Conservation (phyloP, 257 asterid species). For the Salvia rosmarinus region DNA sequence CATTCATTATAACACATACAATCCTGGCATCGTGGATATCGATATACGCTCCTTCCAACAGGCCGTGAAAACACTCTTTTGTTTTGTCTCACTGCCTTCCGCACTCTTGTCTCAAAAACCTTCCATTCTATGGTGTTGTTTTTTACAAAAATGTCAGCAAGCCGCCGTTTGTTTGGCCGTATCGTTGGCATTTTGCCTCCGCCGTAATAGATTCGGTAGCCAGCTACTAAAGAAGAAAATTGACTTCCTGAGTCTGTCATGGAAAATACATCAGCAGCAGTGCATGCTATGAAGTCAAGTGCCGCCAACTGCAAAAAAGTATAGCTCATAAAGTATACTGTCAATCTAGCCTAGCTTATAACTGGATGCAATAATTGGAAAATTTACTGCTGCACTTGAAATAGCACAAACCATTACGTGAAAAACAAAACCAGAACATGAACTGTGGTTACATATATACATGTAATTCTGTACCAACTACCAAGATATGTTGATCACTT, state of each 20-base stretch:
- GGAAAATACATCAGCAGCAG: slow-evolving; percentile 89
- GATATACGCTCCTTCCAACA: slow-evolving; percentile 84
- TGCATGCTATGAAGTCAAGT: slow-evolving; percentile 87
- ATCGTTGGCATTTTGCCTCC: slow-evolving; percentile 91
- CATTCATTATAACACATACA: slow-evolving; percentile 77
- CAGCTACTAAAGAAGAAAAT: slow-evolving; percentile 88
- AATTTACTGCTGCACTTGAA: not conserved
- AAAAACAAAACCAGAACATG: not conserved
- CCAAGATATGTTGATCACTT: slow-evolving; percentile 8
- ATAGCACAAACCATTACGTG: slow-evolving; percentile 4
- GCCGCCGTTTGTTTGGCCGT: slow-evolving; percentile 94
- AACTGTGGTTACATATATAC: not conserved
- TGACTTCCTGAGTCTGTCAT: slow-evolving; percentile 99
- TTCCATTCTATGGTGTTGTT: slow-evolving; percentile 94
- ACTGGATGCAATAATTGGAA: not conserved
- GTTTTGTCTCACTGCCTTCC: slow-evolving; percentile 92
- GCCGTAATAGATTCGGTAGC: slow-evolving; percentile 86
- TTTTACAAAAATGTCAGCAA: slow-evolving; percentile 86
- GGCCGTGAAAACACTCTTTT: slow-evolving; percentile 94
- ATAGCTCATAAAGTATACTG: slow-evolving; percentile 7
- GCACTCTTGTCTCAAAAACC: slow-evolving; percentile 82
- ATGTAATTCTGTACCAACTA: not conserved
- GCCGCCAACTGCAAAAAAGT: slow-evolving; percentile 82
- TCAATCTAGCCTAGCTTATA: slow-evolving; percentile 12
- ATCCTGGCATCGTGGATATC: slow-evolving; percentile 82